Evolutionary conservation across 2,329 filamentous ascomycete species (phyloP).

Genomic region (Hymenoscyphus repandus): DNA sequence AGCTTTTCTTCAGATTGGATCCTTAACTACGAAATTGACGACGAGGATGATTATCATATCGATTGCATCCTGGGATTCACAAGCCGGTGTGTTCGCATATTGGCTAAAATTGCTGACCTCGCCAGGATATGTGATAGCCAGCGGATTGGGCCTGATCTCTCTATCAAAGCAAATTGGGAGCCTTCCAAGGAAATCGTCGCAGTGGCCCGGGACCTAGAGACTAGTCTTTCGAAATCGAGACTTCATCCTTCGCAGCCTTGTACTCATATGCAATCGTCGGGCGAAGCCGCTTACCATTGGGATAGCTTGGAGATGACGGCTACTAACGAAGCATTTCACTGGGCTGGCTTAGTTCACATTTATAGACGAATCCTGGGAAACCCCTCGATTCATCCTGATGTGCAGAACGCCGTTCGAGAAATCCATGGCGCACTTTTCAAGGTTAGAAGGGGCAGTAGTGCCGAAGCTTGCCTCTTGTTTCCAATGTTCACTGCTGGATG

Average conservation of each 20-base stretch:
- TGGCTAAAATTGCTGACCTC: slow-evolving; percentile 68
- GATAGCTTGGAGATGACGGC: slow-evolving; percentile 61
- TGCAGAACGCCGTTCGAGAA: slow-evolving; percentile 57
- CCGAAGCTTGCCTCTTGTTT: slow-evolving; percentile 71
- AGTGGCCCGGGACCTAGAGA: slow-evolving; percentile 54
- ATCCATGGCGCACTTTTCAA: slow-evolving; percentile 58
- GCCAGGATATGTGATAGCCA: slow-evolving; percentile 62
- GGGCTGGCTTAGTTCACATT: slow-evolving; percentile 71
- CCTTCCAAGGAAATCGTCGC: slow-evolving; percentile 49
- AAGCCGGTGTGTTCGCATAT: slow-evolving; percentile 61
- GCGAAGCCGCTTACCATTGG: slow-evolving; percentile 47
- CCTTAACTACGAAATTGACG: slow-evolving; percentile 44
- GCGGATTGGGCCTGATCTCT: slow-evolving; percentile 50
- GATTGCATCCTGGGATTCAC: slow-evolving; percentile 81
- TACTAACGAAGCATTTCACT: slow-evolving; percentile 75
- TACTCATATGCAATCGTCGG: slow-evolving; percentile 41
- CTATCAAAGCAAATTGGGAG: slow-evolving; percentile 50
- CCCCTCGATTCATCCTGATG: slow-evolving; percentile 48
- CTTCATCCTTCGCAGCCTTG: slow-evolving; percentile 36
- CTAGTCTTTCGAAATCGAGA: slow-evolving; percentile 53
- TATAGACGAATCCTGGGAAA: slow-evolving; percentile 67
- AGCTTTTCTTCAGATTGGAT: slow-evolving; percentile 27
- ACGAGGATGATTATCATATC: slow-evolving; percentile 61
- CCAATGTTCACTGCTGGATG: slow-evolving; percentile 82
- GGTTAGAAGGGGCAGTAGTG: slow-evolving; percentile 61